Conservation (phyloP, 2,329 filamentous ascomycete genomes). For the Keithomyces neogunnii region DNA sequence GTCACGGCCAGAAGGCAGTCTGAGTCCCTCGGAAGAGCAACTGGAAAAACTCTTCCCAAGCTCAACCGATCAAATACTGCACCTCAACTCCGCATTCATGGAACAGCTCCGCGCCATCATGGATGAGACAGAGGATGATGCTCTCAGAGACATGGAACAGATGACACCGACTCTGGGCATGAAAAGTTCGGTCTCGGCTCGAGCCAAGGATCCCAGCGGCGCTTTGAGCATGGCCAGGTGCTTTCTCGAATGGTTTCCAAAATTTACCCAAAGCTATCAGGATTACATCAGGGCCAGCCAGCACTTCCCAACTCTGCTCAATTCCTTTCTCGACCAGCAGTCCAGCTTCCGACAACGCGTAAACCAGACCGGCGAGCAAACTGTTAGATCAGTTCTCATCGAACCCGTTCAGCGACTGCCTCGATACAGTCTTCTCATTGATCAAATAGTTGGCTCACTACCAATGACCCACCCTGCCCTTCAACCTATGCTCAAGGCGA, state of each 20-base stretch:
- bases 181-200: slow-evolving; percentile 34
- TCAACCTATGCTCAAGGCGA: slow-evolving; percentile 73
- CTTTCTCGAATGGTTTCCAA: slow-evolving; percentile 85
- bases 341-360: slow-evolving; percentile 78
- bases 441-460: slow-evolving; percentile 82
- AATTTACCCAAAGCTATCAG: slow-evolving; percentile 83
- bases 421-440: slow-evolving; percentile 91
- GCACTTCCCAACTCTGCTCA: slow-evolving; percentile 74
- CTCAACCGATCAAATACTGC: slow-evolving; percentile 70
- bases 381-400: slow-evolving; percentile 83
- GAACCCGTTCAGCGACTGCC: slow-evolving; percentile 93
- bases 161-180: slow-evolving; percentile 32
- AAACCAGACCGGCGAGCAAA: slow-evolving; percentile 79
- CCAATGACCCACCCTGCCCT: slow-evolving; percentile 81
- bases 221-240: slow-evolving; percentile 69
- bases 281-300: slow-evolving; percentile 90
- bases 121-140: slow-evolving; percentile 75
- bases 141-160: slow-evolving; percentile 65
- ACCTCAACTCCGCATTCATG: slow-evolving; percentile 75
- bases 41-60: slow-evolving; percentile 72
- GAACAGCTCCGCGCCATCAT: slow-evolving; percentile 67
- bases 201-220: slow-evolving; percentile 65
- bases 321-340: slow-evolving; percentile 67
- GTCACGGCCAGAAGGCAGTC: slow-evolving; percentile 47
- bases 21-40: slow-evolving; percentile 64